phyloP scores from a whole-genome alignment of 2,329 filamentous ascomycete species.

The Scytalidium lignicola region DNA sequence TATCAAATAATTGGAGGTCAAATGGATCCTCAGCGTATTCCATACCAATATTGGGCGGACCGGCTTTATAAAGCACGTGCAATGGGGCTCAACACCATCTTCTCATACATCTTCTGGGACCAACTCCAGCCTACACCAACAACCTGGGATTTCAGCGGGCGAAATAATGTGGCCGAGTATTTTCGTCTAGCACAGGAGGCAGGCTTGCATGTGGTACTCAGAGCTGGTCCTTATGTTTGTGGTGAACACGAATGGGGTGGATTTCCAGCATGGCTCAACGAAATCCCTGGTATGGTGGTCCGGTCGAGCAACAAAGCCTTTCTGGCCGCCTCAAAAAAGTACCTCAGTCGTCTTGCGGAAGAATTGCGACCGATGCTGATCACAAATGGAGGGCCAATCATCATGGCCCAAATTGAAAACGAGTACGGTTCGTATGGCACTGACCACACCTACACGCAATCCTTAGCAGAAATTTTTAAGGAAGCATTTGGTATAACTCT shows the following conservation, averaged over 20 bases:
- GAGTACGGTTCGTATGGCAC: constrained; percentile 45
- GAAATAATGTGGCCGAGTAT: constrained; percentile 44
- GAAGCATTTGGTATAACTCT: constrained; percentile 37
- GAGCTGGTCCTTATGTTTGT: constrained; percentile 44
- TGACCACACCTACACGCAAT: constrained; percentile 38
- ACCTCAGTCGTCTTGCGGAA: constrained; percentile 35
- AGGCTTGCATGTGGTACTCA: constrained; percentile 41
- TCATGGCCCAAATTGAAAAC: constrained; percentile 46
- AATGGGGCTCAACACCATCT: constrained; percentile 46
- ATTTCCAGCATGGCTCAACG: constrained; percentile 35
- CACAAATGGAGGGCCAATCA: constrained; percentile 40
- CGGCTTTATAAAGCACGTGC: constrained; percentile 37
- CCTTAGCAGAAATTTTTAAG: constrained; percentile 36
- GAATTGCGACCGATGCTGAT: constrained; percentile 40
- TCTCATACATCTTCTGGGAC: constrained; percentile 48
- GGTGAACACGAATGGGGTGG: constrained; percentile 42
- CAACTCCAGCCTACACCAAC: constrained; percentile 37
- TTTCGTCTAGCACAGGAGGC: constrained; percentile 41
- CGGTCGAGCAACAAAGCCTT: constrained; percentile 37
- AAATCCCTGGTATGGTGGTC: constrained; percentile 34
- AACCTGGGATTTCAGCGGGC: constrained; percentile 31
- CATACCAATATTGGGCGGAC: constrained; percentile 40
- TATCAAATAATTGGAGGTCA: constrained; percentile 42
- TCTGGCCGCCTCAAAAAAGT: constrained; percentile 38
- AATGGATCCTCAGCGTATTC: constrained; percentile 46